Conservation (phyloP, 2,329 filamentous ascomycete genomes). For the Neonectria neomacrospora region DNA sequence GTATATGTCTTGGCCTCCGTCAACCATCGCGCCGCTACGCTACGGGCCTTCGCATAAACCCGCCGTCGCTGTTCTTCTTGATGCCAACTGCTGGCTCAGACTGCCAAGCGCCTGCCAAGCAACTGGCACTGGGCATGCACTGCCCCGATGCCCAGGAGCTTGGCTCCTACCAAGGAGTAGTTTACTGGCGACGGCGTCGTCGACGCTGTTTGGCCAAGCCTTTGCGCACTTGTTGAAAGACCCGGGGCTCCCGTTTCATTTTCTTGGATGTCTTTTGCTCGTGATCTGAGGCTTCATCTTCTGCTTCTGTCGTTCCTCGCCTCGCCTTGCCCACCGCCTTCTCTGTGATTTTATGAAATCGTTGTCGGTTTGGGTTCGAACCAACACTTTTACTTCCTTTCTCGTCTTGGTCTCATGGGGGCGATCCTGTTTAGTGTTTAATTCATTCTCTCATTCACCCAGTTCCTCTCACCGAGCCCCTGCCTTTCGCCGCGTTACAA, state of each 20-base stretch:
- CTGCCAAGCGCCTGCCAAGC: conserved; percentile 31
- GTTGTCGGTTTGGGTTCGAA: background rate
- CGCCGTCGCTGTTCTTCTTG: background rate
- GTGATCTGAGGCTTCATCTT: background rate
- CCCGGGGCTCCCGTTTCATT: background rate
- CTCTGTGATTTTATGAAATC: background rate
- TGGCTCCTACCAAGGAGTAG: conserved; percentile 37
- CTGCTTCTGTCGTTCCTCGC: background rate
- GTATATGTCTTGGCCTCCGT: background rate
- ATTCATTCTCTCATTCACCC: background rate
- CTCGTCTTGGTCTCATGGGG: background rate
- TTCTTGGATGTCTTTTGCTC: background rate
- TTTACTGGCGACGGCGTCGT: background rate
- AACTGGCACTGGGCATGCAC: conserved; percentile 35
- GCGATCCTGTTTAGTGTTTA: background rate
- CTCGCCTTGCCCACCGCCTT: background rate
- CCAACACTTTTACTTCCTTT: background rate
- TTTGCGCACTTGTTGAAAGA: conserved; percentile 5
- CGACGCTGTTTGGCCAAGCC: background rate
- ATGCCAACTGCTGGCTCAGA: conserved; percentile 10
- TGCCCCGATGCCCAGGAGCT: conserved; percentile 42
- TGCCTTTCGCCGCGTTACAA: background rate
- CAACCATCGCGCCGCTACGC: background rate
- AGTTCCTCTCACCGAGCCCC: background rate
- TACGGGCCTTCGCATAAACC: background rate